phyloP scores from a whole-genome alignment of 23 red algal genomes.

The Gracilariopsis chorda region DNA sequence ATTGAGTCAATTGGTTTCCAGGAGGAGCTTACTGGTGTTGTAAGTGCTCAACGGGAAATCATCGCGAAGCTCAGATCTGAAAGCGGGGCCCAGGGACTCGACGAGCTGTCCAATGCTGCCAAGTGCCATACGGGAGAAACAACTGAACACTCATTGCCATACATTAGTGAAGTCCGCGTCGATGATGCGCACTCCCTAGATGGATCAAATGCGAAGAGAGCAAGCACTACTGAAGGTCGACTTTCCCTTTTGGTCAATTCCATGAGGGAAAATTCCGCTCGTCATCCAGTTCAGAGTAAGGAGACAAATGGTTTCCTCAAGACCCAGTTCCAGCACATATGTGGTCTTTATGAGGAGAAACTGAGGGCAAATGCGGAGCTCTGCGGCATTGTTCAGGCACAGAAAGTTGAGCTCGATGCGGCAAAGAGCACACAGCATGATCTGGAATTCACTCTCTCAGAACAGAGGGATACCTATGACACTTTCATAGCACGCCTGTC shows the following conservation, averaged over 20 bases:
- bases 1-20: constrained; percentile 54
- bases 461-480: background rate
- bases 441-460: background rate
- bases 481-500: constrained; percentile 24
- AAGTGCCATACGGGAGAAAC: background rate
- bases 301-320: constrained; percentile 51
- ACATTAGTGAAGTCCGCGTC: constrained; percentile 3
- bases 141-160: constrained; percentile 18
- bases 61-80: constrained; percentile 32
- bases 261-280: background rate
- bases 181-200: background rate
- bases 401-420: constrained; percentile 30
- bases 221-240: background rate
- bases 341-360: constrained; percentile 38
- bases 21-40: constrained; percentile 44
- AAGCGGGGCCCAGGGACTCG: background rate
- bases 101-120: background rate
- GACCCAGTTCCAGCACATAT: constrained; percentile 32
- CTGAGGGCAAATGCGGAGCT: constrained; percentile 43
- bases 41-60: constrained; percentile 29
- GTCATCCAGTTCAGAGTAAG: background rate
- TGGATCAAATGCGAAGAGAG: background rate
- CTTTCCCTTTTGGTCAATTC: background rate
- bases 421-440: background rate
- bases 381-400: constrained; percentile 42